phyloP scores from a whole-genome alignment of 2,329 filamentous ascomycete genomes.

The Geosmithia flava region DNA sequence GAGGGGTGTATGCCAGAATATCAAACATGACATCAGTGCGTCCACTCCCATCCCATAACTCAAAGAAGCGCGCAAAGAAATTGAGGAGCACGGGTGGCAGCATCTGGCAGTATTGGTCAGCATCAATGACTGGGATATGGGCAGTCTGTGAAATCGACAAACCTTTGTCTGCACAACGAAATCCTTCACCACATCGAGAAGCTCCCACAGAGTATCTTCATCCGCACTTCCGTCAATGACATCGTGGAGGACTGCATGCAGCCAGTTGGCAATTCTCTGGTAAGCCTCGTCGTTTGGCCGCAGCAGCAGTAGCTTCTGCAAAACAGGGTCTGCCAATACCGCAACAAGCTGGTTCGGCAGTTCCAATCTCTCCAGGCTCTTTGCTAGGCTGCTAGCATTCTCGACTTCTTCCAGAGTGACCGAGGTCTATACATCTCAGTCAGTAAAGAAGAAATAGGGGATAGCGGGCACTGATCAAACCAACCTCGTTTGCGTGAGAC shows the following conservation, averaged over 20 bases:
- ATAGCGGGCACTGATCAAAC: slow-evolving; percentile 6
- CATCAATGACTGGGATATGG: neutral
- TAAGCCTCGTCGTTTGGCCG: slow-evolving; percentile 40
- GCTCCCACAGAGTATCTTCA: slow-evolving; percentile 34
- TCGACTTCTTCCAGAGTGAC: slow-evolving; percentile 69
- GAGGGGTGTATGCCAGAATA: slow-evolving; percentile 41
- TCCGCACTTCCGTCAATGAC: slow-evolving; percentile 38
- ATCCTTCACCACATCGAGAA: slow-evolving; percentile 41
- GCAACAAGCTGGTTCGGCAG: slow-evolving; percentile 73
- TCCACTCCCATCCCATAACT: slow-evolving; percentile 48
- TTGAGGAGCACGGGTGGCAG: slow-evolving; percentile 35
- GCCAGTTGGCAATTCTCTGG: slow-evolving; percentile 45
- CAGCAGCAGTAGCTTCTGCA: slow-evolving; percentile 66
- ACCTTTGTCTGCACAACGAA: slow-evolving; percentile 47
- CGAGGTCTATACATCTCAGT: slow-evolving; percentile 12
- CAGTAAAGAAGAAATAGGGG: neutral
- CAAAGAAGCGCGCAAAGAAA: slow-evolving; percentile 40
- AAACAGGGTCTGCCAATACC: slow-evolving; percentile 59
- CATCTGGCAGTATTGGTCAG: slow-evolving; percentile 14
- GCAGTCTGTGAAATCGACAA: slow-evolving; percentile 5
- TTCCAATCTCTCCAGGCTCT: slow-evolving; percentile 65
- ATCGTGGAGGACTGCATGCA: slow-evolving; percentile 42
- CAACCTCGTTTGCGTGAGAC: slow-evolving; percentile 55
- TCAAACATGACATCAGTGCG: slow-evolving; percentile 41
- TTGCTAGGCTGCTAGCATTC: slow-evolving; percentile 54